Evolutionary conservation across 208 protist genomes (phyloP), one percentile per base, ranked within the genome.

Genomic region (Tritrichomonas foetus): DNA sequence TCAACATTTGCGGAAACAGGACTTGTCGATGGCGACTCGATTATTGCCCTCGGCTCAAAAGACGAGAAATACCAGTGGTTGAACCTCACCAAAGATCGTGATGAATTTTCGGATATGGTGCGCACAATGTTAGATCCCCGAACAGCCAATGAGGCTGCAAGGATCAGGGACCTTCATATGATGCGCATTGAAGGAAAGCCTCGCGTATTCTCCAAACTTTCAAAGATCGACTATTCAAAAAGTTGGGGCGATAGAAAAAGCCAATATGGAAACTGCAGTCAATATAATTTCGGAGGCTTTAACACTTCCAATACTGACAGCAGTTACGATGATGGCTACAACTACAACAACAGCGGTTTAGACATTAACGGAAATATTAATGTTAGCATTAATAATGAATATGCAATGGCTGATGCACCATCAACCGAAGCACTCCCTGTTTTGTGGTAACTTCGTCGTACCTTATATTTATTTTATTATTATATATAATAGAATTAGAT

Each of bases 161-260:
- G 78, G n/a, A 57, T 89, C 41, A 25, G 47, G 2, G 78, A 89
- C 16, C 30, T 89, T 1, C 78, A 89, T 9, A 33, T 89, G 47
- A 44, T 89, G 0, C 53, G 47, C 22, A 89, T 89, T 20, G 78
- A 89, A 49, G 57, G 78, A 57, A 89, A 89, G 57, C 78, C 78
- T 39, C 53, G 39, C 11, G 41, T 57, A 55, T 89, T 89, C 47
- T 14, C 20, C 14, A 89, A 89, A 36, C 33, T 89, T 57, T 89
- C 41, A 50, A n/a, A n/a, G 53, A 5, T 5, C 53, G 5, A 5
- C 53, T 61, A 22, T 61, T 61, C 53, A 22, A 22, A 16, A 61
- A 61, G 16, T 22, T 5, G 53, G 16, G 5, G 53, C 53, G 16
- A 61, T 22, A 22, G n/a, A n/a, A n/a, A n/a, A n/a, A n/a, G n/a